Base-by-base conservation (phyloP, 2,329 filamentous ascomycete genomes). In the Fusarium tupiense region DNA sequence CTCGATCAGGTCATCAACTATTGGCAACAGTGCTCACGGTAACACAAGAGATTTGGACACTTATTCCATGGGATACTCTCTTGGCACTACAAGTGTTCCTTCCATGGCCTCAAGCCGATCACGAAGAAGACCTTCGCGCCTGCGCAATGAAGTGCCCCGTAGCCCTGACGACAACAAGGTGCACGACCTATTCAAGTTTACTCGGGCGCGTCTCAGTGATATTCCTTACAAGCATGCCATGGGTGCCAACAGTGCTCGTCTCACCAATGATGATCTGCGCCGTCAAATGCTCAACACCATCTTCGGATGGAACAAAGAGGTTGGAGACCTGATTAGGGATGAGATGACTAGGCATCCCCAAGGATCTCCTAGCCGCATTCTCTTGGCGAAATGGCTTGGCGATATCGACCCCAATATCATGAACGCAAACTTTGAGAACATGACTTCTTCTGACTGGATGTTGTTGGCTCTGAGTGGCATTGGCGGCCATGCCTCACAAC, bases 381-480 rank as follows among this genome's bases (percentile, higher is more conserved):
- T 98, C 44, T 88, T 99, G 9, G 89, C 94, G 4, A 97, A 97
- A 82, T 99, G 96, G 96, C 89, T 99, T 1, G 95, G 95, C 20
- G 93, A 98, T 71, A 90, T 94, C 43, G 91, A 94, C 67, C 89
- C 92, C 2, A 94, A 98, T 77, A 88, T 94, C 46, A 93, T 98
- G 89, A 89, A 91, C 17, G 91, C 93, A 6, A 93, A 91, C 49
- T 93, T 94, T 0, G 91, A 96, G 75, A 92, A 94, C n/a, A 95
- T 96, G 89, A 96, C 94, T 16, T 94, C 93, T 6, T 94, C 94
- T 0, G 96, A 98, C 82, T 99, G 96, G 96, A 98, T 99, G 94
- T 85, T 98, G 67, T 86, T 99, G 41, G 96, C 96, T 17, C 84
- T 99, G 59, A 97, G 94, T 79, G 93, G 94, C 46, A 97, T 98